Evolutionary conservation across 1,139 yeast genomes (phyloP), one percentile per base, ranked within the genome.

Genomic region (Debaryomycetaceae sp.): DNA sequence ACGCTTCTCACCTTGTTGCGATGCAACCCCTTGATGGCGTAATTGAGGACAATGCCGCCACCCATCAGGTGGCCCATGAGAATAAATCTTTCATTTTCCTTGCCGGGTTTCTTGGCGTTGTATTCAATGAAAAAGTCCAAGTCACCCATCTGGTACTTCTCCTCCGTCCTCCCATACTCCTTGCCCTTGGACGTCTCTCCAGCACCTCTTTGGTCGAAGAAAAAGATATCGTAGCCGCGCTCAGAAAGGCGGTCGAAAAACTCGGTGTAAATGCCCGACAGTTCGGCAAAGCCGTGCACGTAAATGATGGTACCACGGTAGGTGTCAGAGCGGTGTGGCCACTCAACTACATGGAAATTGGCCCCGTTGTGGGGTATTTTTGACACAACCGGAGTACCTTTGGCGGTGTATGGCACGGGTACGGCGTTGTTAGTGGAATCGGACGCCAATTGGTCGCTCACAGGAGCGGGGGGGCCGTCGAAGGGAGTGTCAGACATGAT

Each of bases 1-100:
- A 75, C 73, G 0, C 81, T 82, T 29, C 65, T 61, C 31, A 89
- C 45, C 17, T 65, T 47, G 23, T 75, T 71, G 28, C 66, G 64
- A 51, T 73, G 18, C 40, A 64, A 71, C 3, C 96, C 96, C 28
- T 61, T 59, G 32, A 81, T 70, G 11, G 78, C 84, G 53, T 89
- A 89, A 55, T 80, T 84, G 39, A 88, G 63, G 0, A 66, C 63
- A 32, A 86, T 78, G 0, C 84, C 95, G 14, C 96, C 96, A 29
- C 98, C 98, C 96, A 91, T 88, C n/a, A 95, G 84, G 49, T 84
- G 95, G 2, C 96, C 96, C 58, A 75, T 65, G 41, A 91, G 51
- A 46, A 68, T 72, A 25, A 86, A 49, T 41, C 76, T 77, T 28
- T 64, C 65, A 6, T 49, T 34, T 11, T 23, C 22, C 3, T 27